Evolutionary conservation across 495 filamentous ascomycete species (phyloP), one percentile per base, ranked within the genome.

Genomic region (Neurospora tetraspora): DNA sequence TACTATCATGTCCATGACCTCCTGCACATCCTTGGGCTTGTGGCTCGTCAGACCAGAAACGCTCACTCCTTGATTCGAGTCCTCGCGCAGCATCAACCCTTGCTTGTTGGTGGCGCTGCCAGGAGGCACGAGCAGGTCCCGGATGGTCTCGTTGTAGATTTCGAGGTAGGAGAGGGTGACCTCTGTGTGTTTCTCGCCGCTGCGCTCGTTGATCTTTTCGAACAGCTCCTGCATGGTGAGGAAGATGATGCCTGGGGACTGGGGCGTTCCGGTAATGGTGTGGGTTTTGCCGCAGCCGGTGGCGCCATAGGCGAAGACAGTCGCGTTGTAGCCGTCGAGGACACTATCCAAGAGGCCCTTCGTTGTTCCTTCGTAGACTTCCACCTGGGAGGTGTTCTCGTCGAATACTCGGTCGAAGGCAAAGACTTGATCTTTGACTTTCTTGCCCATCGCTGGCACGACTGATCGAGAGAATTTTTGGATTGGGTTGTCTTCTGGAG

Each of bases 1-100:
- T 73, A 99, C 89, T 76, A 99, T 98, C 91, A 99, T 98, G 79
- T 98, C 94, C 96, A 99, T 99, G 72, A 99, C 96, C 77, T 98
- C 89, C 77, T 95, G 88, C 42, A 98, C 96, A 73, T 88, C 83
- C 71, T 82, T 91, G 9, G 94, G 94, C 73, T 93, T 91, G 78
- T 98, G 94, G 76, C 93, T 97, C 16, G 94, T 96, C 59, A 99
- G 86, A 1, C 96, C 96, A 16, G 94, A 86, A 3, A 99, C 96
- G 0, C 94, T 94, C 36, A 99, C 97, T 16, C 92, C 90, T 81
- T 97, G 93, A 80, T 98, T 93, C 14, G 90, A 89, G 82, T 99
- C 96, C 83, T 99, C 96, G 39, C 96, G 92, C 20, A 99, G 88
- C 90, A 96, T 97, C 76, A 99, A 81, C 18, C 93, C 92, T 73